Base-by-base conservation (phyloP, 139 green algal species). In the Choricystis sp. region DNA sequence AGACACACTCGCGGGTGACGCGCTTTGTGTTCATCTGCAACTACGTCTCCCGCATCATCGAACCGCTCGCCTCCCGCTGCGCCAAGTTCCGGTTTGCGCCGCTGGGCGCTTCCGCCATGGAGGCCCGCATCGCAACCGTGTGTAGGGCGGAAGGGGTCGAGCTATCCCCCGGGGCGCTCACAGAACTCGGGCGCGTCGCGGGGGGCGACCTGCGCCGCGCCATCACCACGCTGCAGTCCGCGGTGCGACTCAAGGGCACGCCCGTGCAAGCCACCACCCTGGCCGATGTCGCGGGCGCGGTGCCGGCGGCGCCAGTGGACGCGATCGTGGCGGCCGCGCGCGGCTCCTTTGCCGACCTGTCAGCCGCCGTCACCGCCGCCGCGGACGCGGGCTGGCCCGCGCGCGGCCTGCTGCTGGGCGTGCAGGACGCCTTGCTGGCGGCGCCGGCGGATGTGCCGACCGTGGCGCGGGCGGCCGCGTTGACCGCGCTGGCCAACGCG, bases 11-110 rank as follows among this genome's bases (percentile, higher is more conserved):
- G 24, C 48, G 29, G 22, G 83, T 96, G 27, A 98, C 92, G 0
- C 82, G 92, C 62, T 99, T 99, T 67, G 77, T 89, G 29, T 94
- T 99, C 75, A 92, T 96, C 66, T 99, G 92, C 81, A 99, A 99
- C 79, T 99, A 99, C 66, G 85, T 99, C 29, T 89, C 74, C n/a
- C 83, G 89, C 62, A 96, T 98, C 77, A 98, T 98, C 28, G 92
- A 97, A 69, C 92, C 92, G 3, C 75, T 98, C 22, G 86, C 91
- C 1, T 94, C 83, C 3, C 72, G 87, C 14, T 94, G 85, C 69
- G 83, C 84, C 67, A 92, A 94, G 77, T 96, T 95, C 74, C 71
- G 88, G 4, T 96, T 95, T 79, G 79, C 83, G 70, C 79, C 86
- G 26, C 64, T 89, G 61, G 70, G 77, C 29, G 69, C 66, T 20